Evolutionary conservation across 805 yeast species (phyloP), one percentile per base, ranked within the genome.

Genomic region (Kuraishia hungarica): DNA sequence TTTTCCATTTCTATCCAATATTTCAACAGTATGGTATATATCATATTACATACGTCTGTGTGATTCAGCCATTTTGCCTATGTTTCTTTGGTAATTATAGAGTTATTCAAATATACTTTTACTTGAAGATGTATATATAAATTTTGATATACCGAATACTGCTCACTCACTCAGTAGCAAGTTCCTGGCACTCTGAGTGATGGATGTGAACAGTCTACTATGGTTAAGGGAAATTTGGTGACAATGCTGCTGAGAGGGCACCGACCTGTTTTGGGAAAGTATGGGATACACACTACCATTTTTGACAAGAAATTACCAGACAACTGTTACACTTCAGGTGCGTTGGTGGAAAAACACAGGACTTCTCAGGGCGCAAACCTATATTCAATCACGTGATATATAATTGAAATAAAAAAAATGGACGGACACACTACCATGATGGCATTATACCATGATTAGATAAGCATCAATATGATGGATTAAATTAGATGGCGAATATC

Each of bases 21-120:
- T 15, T 35, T 35, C 43, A 35, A 35, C 43, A 43, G 20, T 28
- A 11, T 24, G 19, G 35, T 39, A 53, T 22, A 48, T 39, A 51
- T 43, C 51, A 60, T 23, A 29, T 56, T 66, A 88, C 96, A 79
- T 89, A 89, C 96, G 87, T 90, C 97, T 89, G 82, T 89, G 96
- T 76, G 96, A 86, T 84, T 89, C 96, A 82, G 96, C 91, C 96
- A 89, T 89, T 79, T 76, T 82, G 47, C 22, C 26, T 39, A 23
- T 51, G 53, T 51, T 39, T 22, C 43, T 35, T 35, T 35, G 43
- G 43, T 35, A 35, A 35, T 35, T 35, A 13, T 35, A 35, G 43
- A 35, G 15, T 13, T 35, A 35, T 35, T 3, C 15, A 13, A 11
- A 35, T 35, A 35, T 35, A 35, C 8, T 35, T 35, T 26, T 47